These are phyloP conservation scores for Tetradesmus lagerheimii DNA, from an alignment of 139 green algal species.

Conservation along the genomic window DNA sequence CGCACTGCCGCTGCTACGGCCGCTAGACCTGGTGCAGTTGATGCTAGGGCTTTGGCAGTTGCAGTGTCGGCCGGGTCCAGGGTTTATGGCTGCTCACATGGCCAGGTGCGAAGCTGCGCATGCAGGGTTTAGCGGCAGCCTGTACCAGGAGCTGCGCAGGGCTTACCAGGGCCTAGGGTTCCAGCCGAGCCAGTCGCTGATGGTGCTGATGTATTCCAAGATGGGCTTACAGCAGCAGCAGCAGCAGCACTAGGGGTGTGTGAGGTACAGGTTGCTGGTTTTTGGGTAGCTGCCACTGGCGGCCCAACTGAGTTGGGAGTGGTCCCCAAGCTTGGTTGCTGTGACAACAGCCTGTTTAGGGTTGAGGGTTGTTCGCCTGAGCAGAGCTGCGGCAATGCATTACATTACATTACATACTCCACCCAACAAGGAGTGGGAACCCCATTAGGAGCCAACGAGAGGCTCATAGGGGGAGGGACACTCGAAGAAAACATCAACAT, in stretches of 20 bases:
- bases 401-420: too few species aligned
- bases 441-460: too few species aligned
- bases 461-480: too few species aligned
- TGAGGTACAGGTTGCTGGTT: too few species aligned
- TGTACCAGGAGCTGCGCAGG: slow-evolving; percentile 15
- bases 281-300: too few species aligned
- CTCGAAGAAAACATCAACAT: too few species aligned
- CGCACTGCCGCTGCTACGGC: neutral
- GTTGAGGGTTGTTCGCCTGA: too few species aligned
- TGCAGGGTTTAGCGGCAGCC: neutral
- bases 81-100: slow-evolving; percentile 37
- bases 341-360: too few species aligned
- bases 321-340: too few species aligned
- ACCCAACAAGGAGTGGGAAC: too few species aligned
- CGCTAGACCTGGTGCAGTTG: slow-evolving; percentile 34
- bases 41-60: neutral
- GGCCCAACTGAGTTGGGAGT: too few species aligned
- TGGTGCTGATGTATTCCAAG: neutral
- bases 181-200: neutral
- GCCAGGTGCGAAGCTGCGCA: slow-evolving; percentile 9
- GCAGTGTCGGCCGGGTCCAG: slow-evolving; percentile 6
- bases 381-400: too few species aligned
- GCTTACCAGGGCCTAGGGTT: slow-evolving; percentile 12
- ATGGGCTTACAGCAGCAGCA: neutral
- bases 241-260: neutral